A percentile compares a stretch with the other conserved stretches of the same genome.
Evolutionary conservation across 768 basidiomycete genomes (phyloP).

Genomic region (Boletus tomentosulus): DNA sequence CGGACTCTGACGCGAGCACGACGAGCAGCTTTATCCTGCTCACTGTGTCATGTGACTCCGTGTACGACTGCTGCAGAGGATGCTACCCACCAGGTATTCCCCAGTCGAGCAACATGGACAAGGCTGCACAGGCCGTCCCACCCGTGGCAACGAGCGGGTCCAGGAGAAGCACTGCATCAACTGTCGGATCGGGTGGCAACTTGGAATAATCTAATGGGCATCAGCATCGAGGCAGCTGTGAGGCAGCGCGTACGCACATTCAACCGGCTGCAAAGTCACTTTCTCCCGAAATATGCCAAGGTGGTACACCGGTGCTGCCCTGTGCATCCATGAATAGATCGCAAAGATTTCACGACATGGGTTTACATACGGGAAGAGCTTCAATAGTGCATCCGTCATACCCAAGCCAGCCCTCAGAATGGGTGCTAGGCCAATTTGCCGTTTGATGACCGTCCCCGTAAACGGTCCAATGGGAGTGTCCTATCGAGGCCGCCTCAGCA

Average conservation of each 20-base stretch:
- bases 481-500: constrained; percentile 32
- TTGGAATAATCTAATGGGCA: constrained; percentile 75
- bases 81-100: constrained; percentile 58
- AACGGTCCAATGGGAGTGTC: constrained; percentile 78
- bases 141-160: constrained; percentile 95
- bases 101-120: constrained; percentile 84
- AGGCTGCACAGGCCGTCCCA: constrained; percentile 84
- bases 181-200: constrained; percentile 66
- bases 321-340: constrained; percentile 23
- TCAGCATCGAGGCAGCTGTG: constrained; percentile 1
- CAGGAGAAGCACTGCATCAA: constrained; percentile 82
- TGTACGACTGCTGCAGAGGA: not conserved
- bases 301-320: constrained; percentile 83
- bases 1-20: constrained; percentile 74
- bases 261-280: constrained; percentile 82
- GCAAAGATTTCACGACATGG: not conserved
- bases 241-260: constrained; percentile 51
- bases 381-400: constrained; percentile 85
- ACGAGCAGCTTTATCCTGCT: constrained; percentile 76
- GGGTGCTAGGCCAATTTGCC: constrained; percentile 81
- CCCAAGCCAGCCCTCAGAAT: constrained; percentile 91
- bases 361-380: constrained; percentile 72
- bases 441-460: constrained; percentile 70
- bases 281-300: constrained; percentile 89
- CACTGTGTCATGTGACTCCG: constrained; percentile 35